Percentiles rank a stretch among this genome's conserved stretches.
phyloP scores from a whole-genome alignment of 768 basidiomycete genomes.

The Tulasnella sp. region DNA sequence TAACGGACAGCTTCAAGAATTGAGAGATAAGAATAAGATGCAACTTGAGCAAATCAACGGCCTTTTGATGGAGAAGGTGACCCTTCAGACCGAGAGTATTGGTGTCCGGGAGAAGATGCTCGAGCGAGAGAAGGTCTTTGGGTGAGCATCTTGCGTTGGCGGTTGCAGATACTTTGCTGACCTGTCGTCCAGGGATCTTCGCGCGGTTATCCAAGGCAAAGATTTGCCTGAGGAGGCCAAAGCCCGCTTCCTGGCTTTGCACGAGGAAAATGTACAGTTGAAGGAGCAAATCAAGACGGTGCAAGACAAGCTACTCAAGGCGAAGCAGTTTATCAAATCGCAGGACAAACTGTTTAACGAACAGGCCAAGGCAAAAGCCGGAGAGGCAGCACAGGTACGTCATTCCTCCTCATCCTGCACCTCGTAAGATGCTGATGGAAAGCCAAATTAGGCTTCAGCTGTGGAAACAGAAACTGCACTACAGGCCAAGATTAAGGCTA shows the following conservation, averaged over 20 bases:
- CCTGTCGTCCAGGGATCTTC: constrained; percentile 62
- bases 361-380: constrained; percentile 52
- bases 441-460: constrained; percentile 49
- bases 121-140: constrained; percentile 82
- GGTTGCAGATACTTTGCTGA: not conserved
- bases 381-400: constrained; percentile 14
- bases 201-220: constrained; percentile 73
- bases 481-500: constrained; percentile 64
- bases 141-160: constrained; percentile 51
- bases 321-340: constrained; percentile 89
- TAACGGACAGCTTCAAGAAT: constrained; percentile 67
- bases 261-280: constrained; percentile 73
- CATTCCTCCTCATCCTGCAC: not conserved
- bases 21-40: constrained; percentile 83
- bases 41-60: constrained; percentile 86
- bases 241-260: constrained; percentile 67
- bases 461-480: constrained; percentile 70
- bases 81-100: constrained; percentile 87
- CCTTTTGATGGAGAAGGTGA: constrained; percentile 90
- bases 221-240: constrained; percentile 84
- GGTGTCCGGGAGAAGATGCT: constrained; percentile 85
- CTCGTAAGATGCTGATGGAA: not conserved
- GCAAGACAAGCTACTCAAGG: constrained; percentile 79
- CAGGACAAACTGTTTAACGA: constrained; percentile 90
- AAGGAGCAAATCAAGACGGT: constrained; percentile 72